These are phyloP conservation scores for Apostasia shenzhenica DNA, from an alignment of 106 monocot species.

Conservation along the genomic window DNA sequence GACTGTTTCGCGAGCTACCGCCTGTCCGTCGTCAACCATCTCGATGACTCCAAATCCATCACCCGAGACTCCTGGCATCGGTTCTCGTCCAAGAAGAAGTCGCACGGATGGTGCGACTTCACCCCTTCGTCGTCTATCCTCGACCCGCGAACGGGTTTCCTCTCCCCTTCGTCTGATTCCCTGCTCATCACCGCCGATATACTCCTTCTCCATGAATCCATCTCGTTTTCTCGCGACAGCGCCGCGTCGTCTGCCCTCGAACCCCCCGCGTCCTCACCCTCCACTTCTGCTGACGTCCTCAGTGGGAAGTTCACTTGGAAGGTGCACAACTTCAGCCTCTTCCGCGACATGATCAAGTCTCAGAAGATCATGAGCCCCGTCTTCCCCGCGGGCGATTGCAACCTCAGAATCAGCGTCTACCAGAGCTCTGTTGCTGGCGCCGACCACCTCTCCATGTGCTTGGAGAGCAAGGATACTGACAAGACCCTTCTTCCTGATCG, in stretches of 20 bases:
- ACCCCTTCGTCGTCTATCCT: constrained; percentile 50
- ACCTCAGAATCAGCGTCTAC: constrained; percentile 82
- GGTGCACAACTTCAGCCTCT: constrained; percentile 65
- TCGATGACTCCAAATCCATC: constrained; percentile 55
- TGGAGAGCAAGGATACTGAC: constrained; percentile 95
- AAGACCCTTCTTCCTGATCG: constrained; percentile 43
- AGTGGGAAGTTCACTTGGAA: constrained; percentile 90
- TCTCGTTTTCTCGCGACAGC: constrained; percentile 40
- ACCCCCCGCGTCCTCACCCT: constrained; percentile 6
- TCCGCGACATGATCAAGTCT: constrained; percentile 81
- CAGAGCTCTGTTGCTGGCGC: constrained; percentile 58
- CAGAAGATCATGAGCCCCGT: constrained; percentile 95
- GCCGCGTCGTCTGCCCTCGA: constrained; percentile 8
- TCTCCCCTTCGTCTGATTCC: constrained; percentile 24
- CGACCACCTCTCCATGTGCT: constrained; percentile 79
- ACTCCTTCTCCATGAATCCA: constrained; percentile 58
- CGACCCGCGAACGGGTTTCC: constrained; percentile 45
- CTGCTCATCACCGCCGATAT: constrained; percentile 68
- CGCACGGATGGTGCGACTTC: constrained; percentile 96
- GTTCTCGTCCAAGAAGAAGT: constrained; percentile 90
- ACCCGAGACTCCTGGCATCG: constrained; percentile 89
- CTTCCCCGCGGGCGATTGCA: constrained; percentile 79
- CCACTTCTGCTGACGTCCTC: constrained; percentile 23
- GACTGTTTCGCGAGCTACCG: constrained; percentile 87
- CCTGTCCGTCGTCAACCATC: constrained; percentile 49